These are phyloP conservation scores for Tolypocladium capitatum DNA, from an alignment of 2,329 filamentous ascomycete genomes.

Conservation along the genomic window DNA sequence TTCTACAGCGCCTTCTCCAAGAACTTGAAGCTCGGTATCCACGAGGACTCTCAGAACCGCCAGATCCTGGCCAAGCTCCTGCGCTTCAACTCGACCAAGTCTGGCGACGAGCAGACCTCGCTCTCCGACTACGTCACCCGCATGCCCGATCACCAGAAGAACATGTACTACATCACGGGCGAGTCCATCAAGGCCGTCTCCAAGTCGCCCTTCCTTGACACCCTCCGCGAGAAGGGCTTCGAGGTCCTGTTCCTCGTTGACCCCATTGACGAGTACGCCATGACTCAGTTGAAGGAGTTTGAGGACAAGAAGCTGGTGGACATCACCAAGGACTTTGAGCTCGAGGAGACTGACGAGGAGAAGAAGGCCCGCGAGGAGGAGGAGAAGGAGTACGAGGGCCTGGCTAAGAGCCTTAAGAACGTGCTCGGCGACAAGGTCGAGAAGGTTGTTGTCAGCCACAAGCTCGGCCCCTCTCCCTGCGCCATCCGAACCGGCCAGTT, in stretches of 20 bases:
- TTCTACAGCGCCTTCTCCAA: slow-evolving; percentile 99
- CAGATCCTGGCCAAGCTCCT: slow-evolving; percentile 87
- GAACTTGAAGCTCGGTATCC: slow-evolving; percentile 99
- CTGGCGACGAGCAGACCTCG: slow-evolving; percentile 87
- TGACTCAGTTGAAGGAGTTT: slow-evolving; percentile 99
- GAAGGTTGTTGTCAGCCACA: slow-evolving; percentile 99
- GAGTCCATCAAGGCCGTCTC: slow-evolving; percentile 97
- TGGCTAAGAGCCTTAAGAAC: slow-evolving; percentile 98
- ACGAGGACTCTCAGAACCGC: slow-evolving; percentile 99
- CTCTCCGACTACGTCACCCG: slow-evolving; percentile 95
- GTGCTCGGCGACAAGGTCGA: slow-evolving; percentile 98
- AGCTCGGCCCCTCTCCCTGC: slow-evolving; percentile 86
- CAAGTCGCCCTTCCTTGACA: slow-evolving; percentile 98
- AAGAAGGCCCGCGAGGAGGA: slow-evolving; percentile 89
- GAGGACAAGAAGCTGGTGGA: slow-evolving; percentile 99
- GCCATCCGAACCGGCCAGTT: slow-evolving; percentile 99
- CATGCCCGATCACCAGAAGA: slow-evolving; percentile 99
- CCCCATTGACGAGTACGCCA: slow-evolving; percentile 98
- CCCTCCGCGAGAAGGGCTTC: slow-evolving; percentile 97
- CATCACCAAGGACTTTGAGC: slow-evolving; percentile 99
- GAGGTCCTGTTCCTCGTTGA: slow-evolving; percentile 99
- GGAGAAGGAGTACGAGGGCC: slow-evolving; percentile 94
- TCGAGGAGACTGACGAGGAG: slow-evolving; percentile 99
- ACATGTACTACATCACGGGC: slow-evolving; percentile 99
- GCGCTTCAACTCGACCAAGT: slow-evolving; percentile 98